phyloP scores from a whole-genome alignment of 75 land plant genomes.

The Selaginella tamariscina region DNA sequence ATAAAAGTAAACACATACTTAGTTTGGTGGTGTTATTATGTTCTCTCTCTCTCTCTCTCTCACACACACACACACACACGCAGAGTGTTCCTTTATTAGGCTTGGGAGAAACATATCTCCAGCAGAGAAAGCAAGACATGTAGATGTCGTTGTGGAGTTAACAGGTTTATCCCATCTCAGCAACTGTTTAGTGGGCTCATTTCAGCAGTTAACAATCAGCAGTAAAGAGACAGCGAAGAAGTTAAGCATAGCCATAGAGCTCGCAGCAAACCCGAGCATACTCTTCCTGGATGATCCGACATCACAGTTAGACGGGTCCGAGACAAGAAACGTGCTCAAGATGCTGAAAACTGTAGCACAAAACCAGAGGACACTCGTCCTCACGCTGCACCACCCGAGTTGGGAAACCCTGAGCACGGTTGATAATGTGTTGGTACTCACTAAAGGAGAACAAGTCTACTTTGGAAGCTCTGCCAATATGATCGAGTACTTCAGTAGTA shows the following conservation, averaged over 20 bases:
- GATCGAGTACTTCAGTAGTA: not conserved
- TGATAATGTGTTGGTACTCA: not conserved
- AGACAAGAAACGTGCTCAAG: not conserved
- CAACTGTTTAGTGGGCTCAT: constrained; percentile 22
- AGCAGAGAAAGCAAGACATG: constrained; percentile 15
- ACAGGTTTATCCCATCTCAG: constrained; percentile 17
- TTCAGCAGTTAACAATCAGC: constrained; percentile 18
- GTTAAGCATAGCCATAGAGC: constrained; percentile 28
- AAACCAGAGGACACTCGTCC: not conserved
- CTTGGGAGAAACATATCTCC: constrained; percentile 11
- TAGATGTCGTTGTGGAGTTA: constrained; percentile 26
- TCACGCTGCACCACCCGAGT: not conserved
- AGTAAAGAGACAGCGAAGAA: constrained; percentile 28
- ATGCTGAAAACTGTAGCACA: not conserved
- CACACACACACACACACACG: no score
- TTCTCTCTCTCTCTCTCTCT: no score
- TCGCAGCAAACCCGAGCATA: constrained; percentile 30
- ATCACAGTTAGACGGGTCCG: constrained; percentile 16
- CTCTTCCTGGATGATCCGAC: constrained; percentile 30
- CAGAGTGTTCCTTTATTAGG: no score
- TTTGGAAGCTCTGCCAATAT: not conserved
- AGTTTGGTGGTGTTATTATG: no score
- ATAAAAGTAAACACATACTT: no score
- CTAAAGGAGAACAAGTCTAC: not conserved
- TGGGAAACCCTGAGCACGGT: not conserved